Percentiles rank a stretch among this genome's conserved stretches.
These are phyloP conservation scores for Arthrobotrys iridis DNA, from an alignment of 2,329 filamentous ascomycete species.

Conservation along the genomic window DNA sequence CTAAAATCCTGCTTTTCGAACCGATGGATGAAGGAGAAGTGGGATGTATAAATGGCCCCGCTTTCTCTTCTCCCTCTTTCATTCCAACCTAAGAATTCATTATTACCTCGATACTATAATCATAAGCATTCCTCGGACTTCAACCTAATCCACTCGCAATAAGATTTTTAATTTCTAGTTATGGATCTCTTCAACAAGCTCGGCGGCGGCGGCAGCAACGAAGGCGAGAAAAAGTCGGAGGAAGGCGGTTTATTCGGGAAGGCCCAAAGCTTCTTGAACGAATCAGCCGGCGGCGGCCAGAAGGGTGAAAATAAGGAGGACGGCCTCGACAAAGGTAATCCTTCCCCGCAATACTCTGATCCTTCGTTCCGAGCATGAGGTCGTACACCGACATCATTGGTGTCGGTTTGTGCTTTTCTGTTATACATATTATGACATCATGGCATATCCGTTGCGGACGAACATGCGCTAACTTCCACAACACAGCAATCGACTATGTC, in stretches of 20 bases:
- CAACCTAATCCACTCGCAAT: not conserved
- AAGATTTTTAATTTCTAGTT: not conserved
- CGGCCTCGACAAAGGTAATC: slow-evolving; percentile 81
- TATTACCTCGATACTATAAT: not conserved
- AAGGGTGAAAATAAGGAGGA: slow-evolving; percentile 85
- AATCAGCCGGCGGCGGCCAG: slow-evolving; percentile 75
- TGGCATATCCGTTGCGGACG: not conserved
- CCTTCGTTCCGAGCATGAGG: not conserved
- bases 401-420: not conserved
- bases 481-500: slow-evolving; percentile 76
- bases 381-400: not conserved
- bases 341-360: slow-evolving; percentile 32
- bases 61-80: not conserved
- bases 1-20: slow-evolving; percentile 33
- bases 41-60: slow-evolving; percentile 46
- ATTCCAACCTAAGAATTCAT: not conserved
- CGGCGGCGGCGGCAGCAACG: slow-evolving; percentile 62
- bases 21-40: not conserved
- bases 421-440: slow-evolving; percentile 6
- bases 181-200: slow-evolving; percentile 71
- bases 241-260: slow-evolving; percentile 61
- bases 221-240: slow-evolving; percentile 48
- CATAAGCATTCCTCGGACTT: not conserved
- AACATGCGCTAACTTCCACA: slow-evolving; percentile 35
- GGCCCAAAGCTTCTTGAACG: slow-evolving; percentile 66